These are phyloP conservation scores for Micromonas commoda DNA, from an alignment of 139 green algal species.

Conservation along the genomic window DNA sequence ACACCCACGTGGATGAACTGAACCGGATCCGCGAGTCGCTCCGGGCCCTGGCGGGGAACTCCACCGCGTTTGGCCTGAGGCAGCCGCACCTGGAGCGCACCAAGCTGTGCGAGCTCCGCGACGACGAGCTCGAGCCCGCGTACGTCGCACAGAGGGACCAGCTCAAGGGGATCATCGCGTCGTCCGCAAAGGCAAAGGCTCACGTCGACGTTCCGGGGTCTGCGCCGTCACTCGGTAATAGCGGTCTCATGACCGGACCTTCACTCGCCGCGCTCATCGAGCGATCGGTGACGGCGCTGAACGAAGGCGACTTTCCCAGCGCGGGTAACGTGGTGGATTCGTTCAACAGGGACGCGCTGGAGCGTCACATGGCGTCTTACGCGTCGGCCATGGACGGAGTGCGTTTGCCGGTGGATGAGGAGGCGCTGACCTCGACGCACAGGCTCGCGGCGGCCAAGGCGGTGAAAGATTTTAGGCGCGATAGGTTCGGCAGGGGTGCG, in stretches of 20 bases:
- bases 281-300: constrained; percentile 45
- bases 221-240: not conserved
- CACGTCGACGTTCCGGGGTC: constrained; percentile 1
- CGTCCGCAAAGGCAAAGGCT: not conserved
- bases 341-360: constrained; percentile 48
- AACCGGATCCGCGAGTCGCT: constrained; percentile 61
- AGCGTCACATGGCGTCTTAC: not conserved
- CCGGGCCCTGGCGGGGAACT: constrained; percentile 50
- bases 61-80: constrained; percentile 57
- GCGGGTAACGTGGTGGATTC: constrained; percentile 42
- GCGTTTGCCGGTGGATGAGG: not conserved
- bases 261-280: constrained; percentile 37
- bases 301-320: constrained; percentile 47
- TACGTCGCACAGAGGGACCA: constrained; percentile 43
- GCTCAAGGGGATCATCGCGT: not conserved
- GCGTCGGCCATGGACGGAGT: not conserved
- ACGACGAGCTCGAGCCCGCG: constrained; percentile 46
- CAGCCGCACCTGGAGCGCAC: constrained; percentile 89
- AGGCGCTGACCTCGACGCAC: not conserved
- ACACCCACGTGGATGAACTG: constrained; percentile 42
- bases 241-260: not conserved
- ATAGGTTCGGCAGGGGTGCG: not conserved
- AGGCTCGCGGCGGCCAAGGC: no score
- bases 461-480: not conserved
- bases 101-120: constrained; percentile 61